Base-by-base conservation (phyloP, 768 basidiomycete genomes). In the Kondoa subrosea region DNA sequence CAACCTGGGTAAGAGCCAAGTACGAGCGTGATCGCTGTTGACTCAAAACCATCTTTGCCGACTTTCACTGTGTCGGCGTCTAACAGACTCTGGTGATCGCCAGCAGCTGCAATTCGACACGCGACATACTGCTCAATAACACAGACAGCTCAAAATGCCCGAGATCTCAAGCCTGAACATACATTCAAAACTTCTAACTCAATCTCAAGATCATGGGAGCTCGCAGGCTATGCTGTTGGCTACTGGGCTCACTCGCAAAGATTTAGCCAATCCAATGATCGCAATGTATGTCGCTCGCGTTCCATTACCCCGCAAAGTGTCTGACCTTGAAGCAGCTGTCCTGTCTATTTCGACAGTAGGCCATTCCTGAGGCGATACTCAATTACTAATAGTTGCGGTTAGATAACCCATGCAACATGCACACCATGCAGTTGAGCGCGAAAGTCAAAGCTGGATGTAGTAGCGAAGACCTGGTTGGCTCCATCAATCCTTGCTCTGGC, bases 391-490 rank as follows among this genome's bases (percentile, higher is more conserved):
- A 50, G 12, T 21, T 50, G 40, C 8, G 40, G 40, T 50, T 8
- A 21, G 21, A 50, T 21, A 91, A 90, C 75, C 88, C 89, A 1
- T 91, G 89, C 76, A 91, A 91, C 74, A 81, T 81, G 59, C 88
- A 91, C 75, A 81, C 89, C 32, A 84, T 89, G 69, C 87, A 88
- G 65, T 82, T 91, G 27, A 87, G 85, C 17, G 82, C 83, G 72
- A 83, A 84, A 70, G 83, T 90, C 72, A 91, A 91, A 76, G 82
- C 86, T 67, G 89, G 88, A 15, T 91, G 89, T 77, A 81, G 82
- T 72, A 83, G 86, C 68, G 88, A 90, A 72, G 87, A 84, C 56
- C 80, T 91, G 40, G 84, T 91, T 57, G 89, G 89, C 1, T 78
- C 91, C 32, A 15, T 34, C 2, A 34, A 59, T 29, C 33, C 57